Conservation (phyloP, 805 yeast species). For the Clavispora santaluciae region DNA sequence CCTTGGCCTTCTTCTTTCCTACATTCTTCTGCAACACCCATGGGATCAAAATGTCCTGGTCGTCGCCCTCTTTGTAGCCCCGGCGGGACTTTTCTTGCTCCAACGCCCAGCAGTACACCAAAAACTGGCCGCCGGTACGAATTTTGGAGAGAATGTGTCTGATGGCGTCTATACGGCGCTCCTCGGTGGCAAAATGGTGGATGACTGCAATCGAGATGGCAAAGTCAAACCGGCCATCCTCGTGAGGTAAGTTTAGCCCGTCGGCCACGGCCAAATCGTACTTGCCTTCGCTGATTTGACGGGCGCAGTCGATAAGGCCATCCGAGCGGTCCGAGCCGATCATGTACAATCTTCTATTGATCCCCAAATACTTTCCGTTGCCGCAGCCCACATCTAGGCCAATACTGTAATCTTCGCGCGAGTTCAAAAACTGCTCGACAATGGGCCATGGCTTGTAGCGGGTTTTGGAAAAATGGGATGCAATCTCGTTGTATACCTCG, state of each 20-base stretch:
- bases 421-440: conserved; percentile 63
- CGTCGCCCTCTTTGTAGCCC: conserved; percentile 88
- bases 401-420: conserved; percentile 48
- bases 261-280: conserved; percentile 74
- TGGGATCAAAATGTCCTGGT: conserved; percentile 91
- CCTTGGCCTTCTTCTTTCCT: conserved; percentile 3
- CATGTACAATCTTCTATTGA: conserved; percentile 63
- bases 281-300: conserved; percentile 29
- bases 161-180: conserved; percentile 75
- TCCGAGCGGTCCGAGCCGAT: conserved; percentile 74
- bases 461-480: conserved; percentile 88
- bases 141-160: conserved; percentile 59
- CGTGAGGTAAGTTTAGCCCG: conserved; percentile 54
- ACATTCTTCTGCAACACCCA: conserved; percentile 71
- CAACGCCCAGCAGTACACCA: conserved; percentile 94
- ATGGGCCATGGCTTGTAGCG: conserved; percentile 98
- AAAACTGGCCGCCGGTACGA: conserved; percentile 56
- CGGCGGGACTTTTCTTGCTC: conserved; percentile 86
- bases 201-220: conserved; percentile 94
- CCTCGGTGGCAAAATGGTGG: conserved; percentile 87
- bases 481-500: conserved; percentile 88
- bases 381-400: conserved; percentile 98
- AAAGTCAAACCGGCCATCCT: conserved; percentile 53
- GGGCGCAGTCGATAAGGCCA: conserved; percentile 64
- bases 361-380: conserved; percentile 82